Evolutionary conservation across 2,329 filamentous ascomycete genomes (phyloP), one percentile per base, ranked within the genome.

Genomic region (Aureobasidium lini): DNA sequence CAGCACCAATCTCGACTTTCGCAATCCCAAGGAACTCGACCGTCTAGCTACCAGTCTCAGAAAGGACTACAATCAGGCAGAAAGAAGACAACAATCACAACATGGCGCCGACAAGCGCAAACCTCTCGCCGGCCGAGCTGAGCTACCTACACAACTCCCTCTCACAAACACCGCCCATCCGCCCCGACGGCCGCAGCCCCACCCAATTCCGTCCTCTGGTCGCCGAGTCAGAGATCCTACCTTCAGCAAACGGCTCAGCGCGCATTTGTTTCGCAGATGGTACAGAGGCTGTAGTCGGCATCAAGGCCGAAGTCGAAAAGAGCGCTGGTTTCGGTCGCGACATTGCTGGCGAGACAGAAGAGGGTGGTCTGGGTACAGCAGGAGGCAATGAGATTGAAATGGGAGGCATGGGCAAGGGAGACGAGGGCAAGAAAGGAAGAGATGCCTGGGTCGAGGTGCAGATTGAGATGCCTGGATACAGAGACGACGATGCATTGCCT

Each of bases 181-280:
- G 94, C 28, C 89, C 93, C 23, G 94, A 99, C 73, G 89, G 88
- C 64, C 89, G 92, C 69, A 76, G 84, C 16, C 79, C 90, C 18
- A 89, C 85, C 36, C 90, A 96, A 73, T 97, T 97, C 79, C 89
- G 94, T 3, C 90, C 93, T 0, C 79, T 99, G 60, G 84, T 88
- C 16, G 94, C 94, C 61, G 94, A 99, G 77, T 91, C 89, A 58
- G 89, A 90, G 60, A 89, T 97, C 60, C 81, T 99, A 0, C 92
- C 94, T 0, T 86, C 87, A 48, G 88, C 93, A 15, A 95, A 97
- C 70, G 94, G 94, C 62, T 95, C 89, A 73, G 93, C 94, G 61
- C 85, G 95, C 36, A 88, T 99, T 48, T 95, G 93, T 65, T 95
- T 97, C 71, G 86, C 91, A 3, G 94, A 99, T 72, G 94, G 94